Evolutionary conservation across 768 basidiomycete genomes (phyloP), one percentile per base, ranked within the genome.

Genomic region (Lactarius vividus): DNA sequence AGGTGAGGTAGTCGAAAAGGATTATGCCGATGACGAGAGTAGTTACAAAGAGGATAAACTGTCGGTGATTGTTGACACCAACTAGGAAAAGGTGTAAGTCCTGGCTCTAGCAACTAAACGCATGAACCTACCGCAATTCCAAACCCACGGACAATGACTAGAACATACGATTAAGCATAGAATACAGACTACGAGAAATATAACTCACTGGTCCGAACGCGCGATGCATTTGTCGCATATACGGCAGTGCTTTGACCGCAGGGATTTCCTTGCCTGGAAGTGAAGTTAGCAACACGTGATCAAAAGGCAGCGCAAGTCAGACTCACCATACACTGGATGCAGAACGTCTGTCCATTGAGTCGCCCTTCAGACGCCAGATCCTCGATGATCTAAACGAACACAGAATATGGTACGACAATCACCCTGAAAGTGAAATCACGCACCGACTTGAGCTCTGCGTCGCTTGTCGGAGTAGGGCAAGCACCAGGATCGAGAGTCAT

Each of bases 121-220:
- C 13, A 65, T 28, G 16, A 37, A 76, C 89, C 31, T 74, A 94
- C 93, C 87, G 75, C 96, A 98, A 77, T 98, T 98, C 96, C 96
- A 99, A 18, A 98, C 88, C 97, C 97, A 99, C 1, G 96, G 97
- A 71, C 97, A 98, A 72, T 99, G 96, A 72, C 95, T 96, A 56
- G 52, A 55, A 33, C 55, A 33, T 23, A 2, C 57, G 39, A 11
- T 53, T 65, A 37, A 71, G 65, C 64, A 6, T 62, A 59, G 61
- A 16, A 29, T 44, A 28, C 7, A 53, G 39, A 62, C 8, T 57
- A 37, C 10, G 35, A 42, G 23, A 11, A 6, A 53, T 35, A 26
- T 6, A 2, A 80, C 92, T 74, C 74, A 97, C 94, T 99, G 97
- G 73, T 99, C 97, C 72, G 88, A 92, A 56, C 95, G 82, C 15